Percentiles rank a stretch among this genome's conserved stretches.
Evolutionary conservation across 345 rosid genomes (phyloP).

Genomic region (Trapa bicornis): DNA sequence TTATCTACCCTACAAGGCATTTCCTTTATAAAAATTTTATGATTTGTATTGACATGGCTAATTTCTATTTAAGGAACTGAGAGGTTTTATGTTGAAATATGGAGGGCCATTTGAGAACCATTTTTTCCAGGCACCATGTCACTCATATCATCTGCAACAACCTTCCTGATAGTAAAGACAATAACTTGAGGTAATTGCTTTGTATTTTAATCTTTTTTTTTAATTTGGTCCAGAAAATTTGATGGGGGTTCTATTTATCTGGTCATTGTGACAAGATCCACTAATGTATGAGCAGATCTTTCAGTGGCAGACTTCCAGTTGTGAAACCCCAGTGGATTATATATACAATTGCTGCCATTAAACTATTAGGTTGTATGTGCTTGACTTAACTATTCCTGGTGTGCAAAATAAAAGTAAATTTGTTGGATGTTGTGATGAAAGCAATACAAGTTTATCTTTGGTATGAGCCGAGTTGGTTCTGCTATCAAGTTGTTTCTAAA

Average conservation of each 20-base stretch:
- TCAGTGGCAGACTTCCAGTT: slow-evolving; percentile 85
- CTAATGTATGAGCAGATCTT: slow-evolving; percentile 44
- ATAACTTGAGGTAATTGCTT: slow-evolving; percentile 55
- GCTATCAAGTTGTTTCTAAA: neutral
- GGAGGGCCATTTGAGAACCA: slow-evolving; percentile 83
- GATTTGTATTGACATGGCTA: neutral
- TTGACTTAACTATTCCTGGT: neutral
- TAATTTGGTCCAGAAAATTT: neutral
- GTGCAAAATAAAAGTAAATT: neutral
- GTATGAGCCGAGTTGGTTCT: neutral
- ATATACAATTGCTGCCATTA: slow-evolving; percentile 66
- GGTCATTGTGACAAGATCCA: slow-evolving; percentile 1
- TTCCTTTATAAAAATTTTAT: neutral
- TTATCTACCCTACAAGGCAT: neutral
- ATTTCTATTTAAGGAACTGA: slow-evolving; percentile 44
- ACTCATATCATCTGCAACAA: slow-evolving; percentile 89
- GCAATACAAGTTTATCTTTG: neutral
- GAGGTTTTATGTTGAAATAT: slow-evolving; percentile 53
- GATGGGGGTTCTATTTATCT: neutral
- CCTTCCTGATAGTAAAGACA: slow-evolving; percentile 74
- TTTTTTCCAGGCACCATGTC: slow-evolving; percentile 63
- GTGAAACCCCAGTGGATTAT: slow-evolving; percentile 84
- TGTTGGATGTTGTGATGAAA: neutral
- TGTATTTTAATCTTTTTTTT: slow-evolving; percentile 4
- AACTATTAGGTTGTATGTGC: slow-evolving; percentile 69